Evolutionary conservation across 2,329 filamentous ascomycete species (phyloP), one percentile per base, ranked within the genome.

Genomic region (Tolypocladium amazonense): DNA sequence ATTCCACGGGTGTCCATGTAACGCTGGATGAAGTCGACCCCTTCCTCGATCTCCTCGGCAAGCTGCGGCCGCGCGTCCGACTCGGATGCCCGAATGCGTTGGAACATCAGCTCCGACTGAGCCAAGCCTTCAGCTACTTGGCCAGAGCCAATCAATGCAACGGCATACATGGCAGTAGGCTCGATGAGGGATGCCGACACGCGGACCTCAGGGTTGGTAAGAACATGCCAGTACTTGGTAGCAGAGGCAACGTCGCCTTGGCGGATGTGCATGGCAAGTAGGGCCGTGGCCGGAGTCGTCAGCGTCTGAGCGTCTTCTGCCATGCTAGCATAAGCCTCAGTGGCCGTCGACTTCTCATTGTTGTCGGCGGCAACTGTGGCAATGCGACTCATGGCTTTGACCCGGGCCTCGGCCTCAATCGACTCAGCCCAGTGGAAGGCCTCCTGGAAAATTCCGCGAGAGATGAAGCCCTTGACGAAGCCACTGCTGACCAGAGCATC

Each of bases 81-180:
- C 57, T 81, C 79, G 27, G 82, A 78, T 60, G 84, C 82, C 61
- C 89, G 87, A 66, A 97, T 91, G 62, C 89, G 87, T 69, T 87
- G 80, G 73, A 97, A 96, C 90, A 96, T 95, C 69, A 86, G 79
- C 66, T 94, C 89, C 12, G 89, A 87, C 70, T 94, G 86, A 15
- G 81, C 78, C 61, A 97, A 75, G 56, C 88, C 94, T 69, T 93
- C 90, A n/a, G 88, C 85, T 56, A 92, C 83, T 68, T 92, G 87
- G 50, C 92, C 91, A 63, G 89, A 90, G 58, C 90, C 89, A 70
- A 97, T 88, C 72, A 97, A 80, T 56, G 92, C 90, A 60, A 96
- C 85, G 18, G 89, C 86, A 69, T 93, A 96, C 91, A 97, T 96
- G 60, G 90, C 85, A 15, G 91, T 88, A 30, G 92, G 89, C 76